phyloP scores from a whole-genome alignment of 116 monocot genomes.

The Trichopus zeylanicus region DNA sequence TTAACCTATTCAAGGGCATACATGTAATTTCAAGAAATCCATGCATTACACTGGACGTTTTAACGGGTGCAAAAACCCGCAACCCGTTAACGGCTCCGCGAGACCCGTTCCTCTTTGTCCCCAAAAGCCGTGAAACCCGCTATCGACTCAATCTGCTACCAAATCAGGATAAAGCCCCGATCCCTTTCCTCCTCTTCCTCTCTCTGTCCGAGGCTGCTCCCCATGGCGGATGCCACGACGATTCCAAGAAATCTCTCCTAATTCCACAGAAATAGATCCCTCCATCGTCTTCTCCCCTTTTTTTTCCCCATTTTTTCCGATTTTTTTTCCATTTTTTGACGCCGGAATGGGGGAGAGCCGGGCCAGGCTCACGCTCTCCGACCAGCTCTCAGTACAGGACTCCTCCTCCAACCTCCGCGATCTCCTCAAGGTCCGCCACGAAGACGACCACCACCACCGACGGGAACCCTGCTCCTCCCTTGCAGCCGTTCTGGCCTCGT shows the following conservation, averaged over 20 bases:
- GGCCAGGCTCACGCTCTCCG: no score
- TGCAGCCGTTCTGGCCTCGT: slow-evolving; percentile 20
- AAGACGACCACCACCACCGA: slow-evolving; percentile 5
- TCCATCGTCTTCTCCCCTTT: neutral
- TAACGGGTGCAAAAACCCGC: no score
- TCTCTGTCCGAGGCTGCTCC: neutral
- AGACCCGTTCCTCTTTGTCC: no score
- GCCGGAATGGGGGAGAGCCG: neutral
- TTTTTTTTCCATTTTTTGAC: neutral
- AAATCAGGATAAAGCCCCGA: neutral
- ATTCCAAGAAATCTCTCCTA: neutral
- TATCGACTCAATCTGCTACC: neutral
- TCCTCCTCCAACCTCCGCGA: slow-evolving; percentile 34
- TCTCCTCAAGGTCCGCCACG: slow-evolving; percentile 34
- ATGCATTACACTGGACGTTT: no score
- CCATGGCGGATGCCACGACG: neutral
- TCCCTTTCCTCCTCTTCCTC: neutral
- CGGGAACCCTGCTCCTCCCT: slow-evolving; percentile 12
- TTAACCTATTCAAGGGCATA: no score
- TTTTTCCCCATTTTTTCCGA: neutral
- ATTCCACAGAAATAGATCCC: neutral
- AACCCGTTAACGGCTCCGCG: no score
- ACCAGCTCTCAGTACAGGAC: neutral
- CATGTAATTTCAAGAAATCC: no score
- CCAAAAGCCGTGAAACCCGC: no score